These are phyloP conservation scores for Colletotrichum brevisporum DNA, from an alignment of 2,329 filamentous ascomycete species.

Conservation along the genomic window DNA sequence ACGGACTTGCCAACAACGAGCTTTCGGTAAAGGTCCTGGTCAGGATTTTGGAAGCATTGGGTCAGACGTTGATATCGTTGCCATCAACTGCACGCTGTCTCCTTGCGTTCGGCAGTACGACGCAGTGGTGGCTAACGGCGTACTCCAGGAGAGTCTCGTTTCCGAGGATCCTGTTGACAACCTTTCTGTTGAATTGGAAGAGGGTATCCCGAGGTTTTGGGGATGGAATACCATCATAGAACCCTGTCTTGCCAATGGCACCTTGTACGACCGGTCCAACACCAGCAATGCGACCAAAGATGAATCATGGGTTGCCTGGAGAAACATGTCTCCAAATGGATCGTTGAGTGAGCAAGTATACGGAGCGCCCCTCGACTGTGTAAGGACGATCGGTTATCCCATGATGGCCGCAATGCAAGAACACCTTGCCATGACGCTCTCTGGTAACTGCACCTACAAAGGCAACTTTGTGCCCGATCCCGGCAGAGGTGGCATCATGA, in stretches of 20 bases:
- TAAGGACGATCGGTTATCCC: neutral
- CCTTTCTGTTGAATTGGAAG: neutral
- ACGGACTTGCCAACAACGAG: neutral
- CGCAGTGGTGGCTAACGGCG: neutral
- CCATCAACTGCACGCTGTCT: neutral
- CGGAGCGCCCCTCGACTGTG: neutral
- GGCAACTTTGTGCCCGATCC: neutral
- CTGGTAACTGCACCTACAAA: neutral
- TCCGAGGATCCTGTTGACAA: neutral
- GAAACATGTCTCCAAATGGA: no score
- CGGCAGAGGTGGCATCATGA: neutral
- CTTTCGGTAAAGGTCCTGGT: neutral
- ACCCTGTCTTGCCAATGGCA: neutral
- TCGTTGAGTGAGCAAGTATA: neutral
- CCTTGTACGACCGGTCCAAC: neutral
- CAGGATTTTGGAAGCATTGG: neutral
- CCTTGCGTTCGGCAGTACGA: neutral
- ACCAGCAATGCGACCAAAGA: neutral
- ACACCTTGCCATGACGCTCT: neutral
- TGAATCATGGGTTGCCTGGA: neutral
- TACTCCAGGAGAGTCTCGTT: neutral
- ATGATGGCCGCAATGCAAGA: neutral
- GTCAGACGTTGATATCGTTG: neutral
- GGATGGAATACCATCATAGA: neutral
- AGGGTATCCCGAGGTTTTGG: neutral